Evolutionary conservation across 2,329 filamentous ascomycete species (phyloP), one percentile per base, ranked within the genome.

Genomic region (Trichophyton verrucosum): DNA sequence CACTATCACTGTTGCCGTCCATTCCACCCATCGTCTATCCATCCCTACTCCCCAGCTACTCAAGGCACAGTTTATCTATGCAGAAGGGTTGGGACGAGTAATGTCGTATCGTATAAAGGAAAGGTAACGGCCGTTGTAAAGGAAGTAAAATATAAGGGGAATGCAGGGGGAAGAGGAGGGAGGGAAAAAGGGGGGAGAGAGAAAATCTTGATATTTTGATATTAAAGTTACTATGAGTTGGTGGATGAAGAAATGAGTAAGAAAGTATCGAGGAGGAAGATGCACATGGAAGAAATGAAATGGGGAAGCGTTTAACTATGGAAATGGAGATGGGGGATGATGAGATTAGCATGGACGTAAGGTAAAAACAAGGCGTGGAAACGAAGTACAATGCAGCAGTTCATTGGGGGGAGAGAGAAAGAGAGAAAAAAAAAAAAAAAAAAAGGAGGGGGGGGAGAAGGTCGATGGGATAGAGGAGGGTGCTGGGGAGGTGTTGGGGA

Each of bases 101-200:
- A 51, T 51, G 46, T 38, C 33, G 33, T 51, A 51, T 51, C 46
- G 24, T 51, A 22, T 22, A 51, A 51, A 51, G 46, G 46, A 51
- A 51, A 51, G 20, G 51, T 36, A 55, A 55, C 51, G 51, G 13
- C 13, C 6, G 33, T 17, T 13, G 20, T 36, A 20, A 36, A 24
- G 20, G 7, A 55, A 27, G 38, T 42, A 20, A 46, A 38, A 6
- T 3, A n/a, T 42, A 58, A 17, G 22, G 30, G 55, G 30, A 36
- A 17, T n/a, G 27, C 27, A 30, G 63, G 60, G 33, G 33, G 33
- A 1, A 11, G 33, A 38, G 60, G 64, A 53, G 60, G 64, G 59
- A 62, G 61, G 66, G 63, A 60, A 60, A 47, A 49, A 63, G n/a
- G 47, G 44, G 24, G 57, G 53, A 56, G 15, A 58, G 8, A 53